Base-by-base conservation (phyloP, 371 early-diverging fungal species). In the Conidiobolus incongruus region DNA sequence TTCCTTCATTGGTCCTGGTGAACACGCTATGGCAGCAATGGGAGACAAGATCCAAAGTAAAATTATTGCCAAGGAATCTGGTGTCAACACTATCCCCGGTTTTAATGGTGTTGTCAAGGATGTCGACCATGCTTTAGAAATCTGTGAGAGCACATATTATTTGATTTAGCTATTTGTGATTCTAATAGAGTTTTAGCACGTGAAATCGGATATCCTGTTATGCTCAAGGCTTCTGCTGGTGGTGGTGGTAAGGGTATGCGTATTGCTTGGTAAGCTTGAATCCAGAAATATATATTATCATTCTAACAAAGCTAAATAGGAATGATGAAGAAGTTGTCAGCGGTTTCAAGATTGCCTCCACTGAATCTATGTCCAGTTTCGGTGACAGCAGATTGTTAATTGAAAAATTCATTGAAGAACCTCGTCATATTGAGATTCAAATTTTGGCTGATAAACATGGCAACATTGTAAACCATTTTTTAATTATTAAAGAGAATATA, bases 231-330 rank as follows among this genome's bases (percentile, higher is more conserved):
- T n/a, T 74, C 75, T 20, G 77, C 80, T 17, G 85, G 85, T 52
- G 91, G 91, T 40, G 91, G 91, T 56, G 91, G 95, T 46, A 89
- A 89, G 58, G 81, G 88, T 36, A 84, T 84, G 80, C 68, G 81
- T 46, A 70, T 81, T 54, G 76, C 71, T 19, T 58, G 59, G 55
- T 49, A 52, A 34, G 32, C 34, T 34, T 30, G 23, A 47, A 19
- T 20, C 33, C 6, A 34, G 11, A 21, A 41, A 13, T 22, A 17
- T 6, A 16, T 19, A n/a, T 13, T 3, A 10, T 2, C 42, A 22
- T 33, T n/a, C 34, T 38, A 46, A 36, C 38, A 35, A 19, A 21
- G 8, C 16, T 36, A 19, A 20, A 20, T 37, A 57, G 56, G 46
- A 66, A 64, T 45, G 75, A 75, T 49, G 55, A 60, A 23, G 84